Evolutionary conservation across 805 yeast genomes (phyloP).

Genomic region (Saccharomycopsis schoenii): DNA sequence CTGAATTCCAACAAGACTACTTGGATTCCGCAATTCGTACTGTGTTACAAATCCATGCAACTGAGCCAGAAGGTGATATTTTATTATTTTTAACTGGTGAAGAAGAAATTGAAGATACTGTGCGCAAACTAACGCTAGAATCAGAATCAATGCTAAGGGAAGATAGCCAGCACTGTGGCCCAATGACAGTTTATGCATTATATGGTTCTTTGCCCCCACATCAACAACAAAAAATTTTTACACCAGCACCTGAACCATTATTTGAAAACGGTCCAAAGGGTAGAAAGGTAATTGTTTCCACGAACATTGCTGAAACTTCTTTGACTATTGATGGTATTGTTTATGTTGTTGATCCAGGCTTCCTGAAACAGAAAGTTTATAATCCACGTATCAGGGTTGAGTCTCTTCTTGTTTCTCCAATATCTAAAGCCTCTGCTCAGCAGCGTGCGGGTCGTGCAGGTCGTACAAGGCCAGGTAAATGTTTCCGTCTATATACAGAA

Average conservation of each 20-base stretch:
- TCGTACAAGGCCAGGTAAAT: conserved; percentile 97
- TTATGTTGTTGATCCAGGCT: conserved; percentile 95
- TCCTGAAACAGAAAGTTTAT: conserved; percentile 91
- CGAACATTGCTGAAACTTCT: conserved; percentile 97
- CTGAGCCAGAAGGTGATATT: conserved; percentile 90
- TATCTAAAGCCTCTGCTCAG: conserved; percentile 94
- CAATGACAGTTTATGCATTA: conserved; percentile 79
- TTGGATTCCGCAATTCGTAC: conserved; percentile 92
- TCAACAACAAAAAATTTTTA: conserved; percentile 89
- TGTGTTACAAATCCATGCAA: conserved; percentile 92
- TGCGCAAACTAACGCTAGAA: conserved; percentile 78
- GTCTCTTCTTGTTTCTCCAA: conserved; percentile 87
- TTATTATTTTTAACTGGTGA: conserved; percentile 87
- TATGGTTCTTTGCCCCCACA: conserved; percentile 96
- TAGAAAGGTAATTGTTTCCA: conserved; percentile 82
- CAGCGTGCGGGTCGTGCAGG: conserved; percentile 99
- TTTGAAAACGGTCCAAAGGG: conserved; percentile 82
- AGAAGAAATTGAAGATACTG: conserved; percentile 96
- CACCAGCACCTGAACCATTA: conserved; percentile 73
- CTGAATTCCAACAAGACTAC: conserved; percentile 92
- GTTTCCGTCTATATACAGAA: conserved; percentile 92
- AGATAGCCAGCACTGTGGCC: conserved; percentile 68
- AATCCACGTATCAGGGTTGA: conserved; percentile 95
- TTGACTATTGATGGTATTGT: conserved; percentile 96
- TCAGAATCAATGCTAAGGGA: conserved; percentile 84